Conservation (phyloP, 441 rosid species). For the Biscutella laevigata region DNA sequence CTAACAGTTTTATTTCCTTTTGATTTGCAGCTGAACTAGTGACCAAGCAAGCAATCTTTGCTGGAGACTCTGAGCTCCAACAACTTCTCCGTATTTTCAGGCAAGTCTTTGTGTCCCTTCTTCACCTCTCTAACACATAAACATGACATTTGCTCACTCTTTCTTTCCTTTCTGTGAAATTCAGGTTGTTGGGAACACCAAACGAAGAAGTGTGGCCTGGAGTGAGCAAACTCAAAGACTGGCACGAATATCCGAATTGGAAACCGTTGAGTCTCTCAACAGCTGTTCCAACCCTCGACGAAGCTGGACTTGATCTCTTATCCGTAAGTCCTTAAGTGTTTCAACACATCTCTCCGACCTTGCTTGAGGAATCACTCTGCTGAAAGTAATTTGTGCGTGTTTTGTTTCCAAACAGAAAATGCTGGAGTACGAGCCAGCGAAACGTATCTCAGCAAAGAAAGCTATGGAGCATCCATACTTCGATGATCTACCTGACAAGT, state of each 20-base stretch:
- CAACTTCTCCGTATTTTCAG: constrained; percentile 95
- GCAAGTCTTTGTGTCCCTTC: constrained; percentile 6
- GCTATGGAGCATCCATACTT: constrained; percentile 97
- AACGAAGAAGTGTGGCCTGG: constrained; percentile 94
- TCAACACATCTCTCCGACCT: neutral
- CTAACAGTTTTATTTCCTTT: constrained; percentile 6
- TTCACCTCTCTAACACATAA: neutral
- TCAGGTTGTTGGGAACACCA: constrained; percentile 91
- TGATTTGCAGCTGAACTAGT: constrained; percentile 63
- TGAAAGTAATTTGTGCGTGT: neutral
- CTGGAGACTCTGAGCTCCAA: constrained; percentile 94
- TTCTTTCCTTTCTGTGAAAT: neutral
- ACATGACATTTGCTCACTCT: neutral
- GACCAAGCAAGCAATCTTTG: constrained; percentile 80
- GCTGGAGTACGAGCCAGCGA: constrained; percentile 80
- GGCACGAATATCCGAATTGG: constrained; percentile 99
- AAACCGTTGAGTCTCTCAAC: constrained; percentile 59
- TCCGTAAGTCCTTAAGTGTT: constrained; percentile 40
- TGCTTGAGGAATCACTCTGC: constrained; percentile 7
- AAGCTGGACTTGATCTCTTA: constrained; percentile 69
- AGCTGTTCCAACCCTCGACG: constrained; percentile 61
- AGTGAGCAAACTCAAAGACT: constrained; percentile 73
- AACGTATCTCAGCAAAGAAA: constrained; percentile 85
- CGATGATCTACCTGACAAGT: constrained; percentile 56
- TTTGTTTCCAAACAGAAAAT: constrained; percentile 57